Percentiles rank a stretch among this genome's conserved stretches.
Conservation (phyloP, 768 basidiomycete species). For the Hortiboletus campestris region DNA sequence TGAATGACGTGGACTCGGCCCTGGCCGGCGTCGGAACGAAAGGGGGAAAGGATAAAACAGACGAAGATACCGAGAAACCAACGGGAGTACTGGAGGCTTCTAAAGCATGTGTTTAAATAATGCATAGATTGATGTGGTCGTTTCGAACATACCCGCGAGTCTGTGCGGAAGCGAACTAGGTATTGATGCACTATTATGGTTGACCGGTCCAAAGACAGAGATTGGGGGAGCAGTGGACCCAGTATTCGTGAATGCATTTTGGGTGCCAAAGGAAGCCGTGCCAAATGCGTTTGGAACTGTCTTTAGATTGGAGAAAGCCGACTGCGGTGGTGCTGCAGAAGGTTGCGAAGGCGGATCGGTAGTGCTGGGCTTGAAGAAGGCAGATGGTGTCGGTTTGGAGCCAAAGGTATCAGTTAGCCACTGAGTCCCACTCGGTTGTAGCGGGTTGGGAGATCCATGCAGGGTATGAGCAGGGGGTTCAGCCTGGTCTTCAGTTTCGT, state of each 20-base stretch:
- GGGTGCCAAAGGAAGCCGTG: slow-evolving; percentile 18
- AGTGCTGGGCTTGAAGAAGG: slow-evolving; percentile 14
- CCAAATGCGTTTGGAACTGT: slow-evolving; percentile 37
- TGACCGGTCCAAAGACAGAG: slow-evolving; percentile 8
- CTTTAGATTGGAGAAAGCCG: slow-evolving; percentile 37
- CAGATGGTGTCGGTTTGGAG: slow-evolving; percentile 24
- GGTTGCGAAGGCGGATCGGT: slow-evolving; percentile 15
- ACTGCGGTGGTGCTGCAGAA: slow-evolving; percentile 10
- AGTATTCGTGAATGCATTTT: slow-evolving; percentile 2
- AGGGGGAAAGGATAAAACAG: slow-evolving; percentile 1
- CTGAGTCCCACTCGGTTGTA: slow-evolving; percentile 31
- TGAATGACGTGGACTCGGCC: background rate
- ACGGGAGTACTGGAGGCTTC: background rate
- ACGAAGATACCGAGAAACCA: background rate
- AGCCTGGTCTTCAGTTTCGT: slow-evolving; percentile 21
- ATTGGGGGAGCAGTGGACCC: background rate
- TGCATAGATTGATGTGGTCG: background rate
- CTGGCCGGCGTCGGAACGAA: background rate
- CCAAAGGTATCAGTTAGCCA: slow-evolving; percentile 35
- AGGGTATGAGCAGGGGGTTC: background rate
- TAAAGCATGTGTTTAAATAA: background rate
- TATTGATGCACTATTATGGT: background rate
- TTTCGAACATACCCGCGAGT: slow-evolving; percentile 13
- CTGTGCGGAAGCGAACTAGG: background rate
- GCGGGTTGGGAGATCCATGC: slow-evolving; percentile 5